phyloP scores from a whole-genome alignment of 1,139 yeast species.

The Geotrichum reessii region DNA sequence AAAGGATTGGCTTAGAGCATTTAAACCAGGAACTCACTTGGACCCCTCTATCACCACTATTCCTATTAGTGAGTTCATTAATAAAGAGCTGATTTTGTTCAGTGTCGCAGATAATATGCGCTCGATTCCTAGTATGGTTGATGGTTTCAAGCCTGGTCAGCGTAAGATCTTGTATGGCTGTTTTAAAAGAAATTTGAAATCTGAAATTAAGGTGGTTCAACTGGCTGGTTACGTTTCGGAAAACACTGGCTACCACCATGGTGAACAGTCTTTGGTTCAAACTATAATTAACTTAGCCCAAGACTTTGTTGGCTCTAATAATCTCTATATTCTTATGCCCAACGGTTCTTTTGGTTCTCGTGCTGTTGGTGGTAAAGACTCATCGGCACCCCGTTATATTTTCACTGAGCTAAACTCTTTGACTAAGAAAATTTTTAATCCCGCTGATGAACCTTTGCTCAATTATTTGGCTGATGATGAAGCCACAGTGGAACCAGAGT shows the following conservation, averaged over 20 bases:
- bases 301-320: constrained; percentile 89
- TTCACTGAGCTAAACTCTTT: constrained; percentile 76
- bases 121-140: constrained; percentile 89
- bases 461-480: constrained; percentile 89
- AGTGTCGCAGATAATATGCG: constrained; percentile 96
- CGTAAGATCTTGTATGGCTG: constrained; percentile 88
- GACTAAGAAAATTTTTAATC: constrained; percentile 70
- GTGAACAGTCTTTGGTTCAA: constrained; percentile 80
- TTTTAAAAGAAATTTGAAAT: constrained; percentile 69
- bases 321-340: constrained; percentile 77
- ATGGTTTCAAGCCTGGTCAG: constrained; percentile 97
- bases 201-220: constrained; percentile 86
- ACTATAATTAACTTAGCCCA: constrained; percentile 94
- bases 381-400: constrained; percentile 97
- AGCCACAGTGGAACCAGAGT: constrained; percentile 89
- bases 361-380: constrained; percentile 97
- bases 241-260: constrained; percentile 93
- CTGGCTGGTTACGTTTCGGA: constrained; percentile 87
- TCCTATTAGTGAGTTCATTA: constrained; percentile 90
- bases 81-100: constrained; percentile 88
- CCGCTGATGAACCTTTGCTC: constrained; percentile 73
- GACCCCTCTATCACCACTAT: constrained; percentile 74
- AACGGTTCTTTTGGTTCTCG: constrained; percentile 97
- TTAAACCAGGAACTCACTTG: constrained; percentile 84
- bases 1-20: constrained; percentile 91